Conservation (phyloP, 1,139 yeast species). For the Geotrichum bryndzae region DNA sequence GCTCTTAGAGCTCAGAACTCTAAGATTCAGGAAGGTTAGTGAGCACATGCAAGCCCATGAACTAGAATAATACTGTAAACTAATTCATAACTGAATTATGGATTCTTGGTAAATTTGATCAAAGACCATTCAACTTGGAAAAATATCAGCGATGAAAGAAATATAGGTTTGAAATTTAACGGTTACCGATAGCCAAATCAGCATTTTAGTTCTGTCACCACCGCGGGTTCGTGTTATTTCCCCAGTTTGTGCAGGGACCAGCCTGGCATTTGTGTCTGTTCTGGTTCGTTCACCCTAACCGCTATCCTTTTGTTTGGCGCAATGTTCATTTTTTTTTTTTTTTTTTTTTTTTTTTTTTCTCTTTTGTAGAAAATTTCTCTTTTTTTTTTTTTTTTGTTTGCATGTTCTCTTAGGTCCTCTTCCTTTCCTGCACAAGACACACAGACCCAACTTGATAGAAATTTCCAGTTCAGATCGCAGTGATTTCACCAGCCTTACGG, state of each 20-base stretch:
- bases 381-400: neutral
- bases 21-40: no score
- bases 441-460: neutral
- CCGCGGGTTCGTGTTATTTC: neutral
- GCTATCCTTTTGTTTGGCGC: neutral
- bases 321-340: no score
- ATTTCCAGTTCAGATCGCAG: neutral
- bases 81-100: no score
- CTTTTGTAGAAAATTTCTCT: neutral
- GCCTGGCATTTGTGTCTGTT: neutral
- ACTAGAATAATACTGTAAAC: no score
- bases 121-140: no score
- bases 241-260: neutral
- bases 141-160: no score
- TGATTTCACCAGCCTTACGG: neutral
- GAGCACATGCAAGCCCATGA: no score
- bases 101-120: no score
- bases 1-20: no score
- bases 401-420: neutral
- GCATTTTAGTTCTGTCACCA: no score
- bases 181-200: no score
- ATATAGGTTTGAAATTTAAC: no score
- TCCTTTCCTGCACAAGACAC: neutral
- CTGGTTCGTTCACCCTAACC: neutral
- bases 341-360: neutral